Percentiles rank a stretch among this genome's conserved stretches.
Evolutionary conservation across 768 basidiomycete species (phyloP).

Genomic region (Lactarius trivialis): DNA sequence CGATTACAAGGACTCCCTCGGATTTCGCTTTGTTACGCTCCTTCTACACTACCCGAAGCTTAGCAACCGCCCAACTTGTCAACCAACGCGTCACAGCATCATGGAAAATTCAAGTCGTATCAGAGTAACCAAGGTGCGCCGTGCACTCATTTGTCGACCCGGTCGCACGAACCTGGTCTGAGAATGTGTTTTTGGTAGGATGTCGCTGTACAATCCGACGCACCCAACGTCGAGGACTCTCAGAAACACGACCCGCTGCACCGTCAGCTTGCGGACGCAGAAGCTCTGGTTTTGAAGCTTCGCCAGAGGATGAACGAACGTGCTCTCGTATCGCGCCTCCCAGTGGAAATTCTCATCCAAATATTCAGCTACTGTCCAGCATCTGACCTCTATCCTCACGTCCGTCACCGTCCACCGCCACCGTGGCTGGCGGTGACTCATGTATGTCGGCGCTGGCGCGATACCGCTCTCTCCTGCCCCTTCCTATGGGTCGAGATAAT

Average conservation of each 20-base stretch:
- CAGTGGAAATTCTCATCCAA: constrained; percentile 17
- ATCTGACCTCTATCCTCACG: constrained; percentile 12
- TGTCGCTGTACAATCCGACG: constrained; percentile 11
- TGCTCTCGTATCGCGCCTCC: constrained; percentile 17
- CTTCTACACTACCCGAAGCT: not conserved
- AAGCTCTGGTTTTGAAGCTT: constrained; percentile 7
- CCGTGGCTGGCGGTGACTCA: constrained; percentile 18
- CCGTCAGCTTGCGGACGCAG: constrained; percentile 7
- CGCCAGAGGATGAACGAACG: constrained; percentile 17
- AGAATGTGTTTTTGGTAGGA: constrained; percentile 12
- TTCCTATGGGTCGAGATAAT: constrained; percentile 18
- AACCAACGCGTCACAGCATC: not conserved
- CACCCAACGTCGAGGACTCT: not conserved
- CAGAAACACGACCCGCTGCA: constrained; percentile 7
- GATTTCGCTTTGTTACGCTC: not conserved
- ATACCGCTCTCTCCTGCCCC: constrained; percentile 13
- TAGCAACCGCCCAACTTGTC: not conserved
- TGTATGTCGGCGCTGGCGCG: constrained; percentile 20
- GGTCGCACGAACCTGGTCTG: not conserved
- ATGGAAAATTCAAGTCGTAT: not conserved
- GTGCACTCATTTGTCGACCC: not conserved
- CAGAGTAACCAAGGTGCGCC: constrained; percentile 7
- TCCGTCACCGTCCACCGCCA: constrained; percentile 13
- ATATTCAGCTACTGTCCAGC: constrained; percentile 19
- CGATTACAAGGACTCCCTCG: not conserved